Conservation (phyloP, 148 eudicot genomes). For the Chenopodium album region DNA sequence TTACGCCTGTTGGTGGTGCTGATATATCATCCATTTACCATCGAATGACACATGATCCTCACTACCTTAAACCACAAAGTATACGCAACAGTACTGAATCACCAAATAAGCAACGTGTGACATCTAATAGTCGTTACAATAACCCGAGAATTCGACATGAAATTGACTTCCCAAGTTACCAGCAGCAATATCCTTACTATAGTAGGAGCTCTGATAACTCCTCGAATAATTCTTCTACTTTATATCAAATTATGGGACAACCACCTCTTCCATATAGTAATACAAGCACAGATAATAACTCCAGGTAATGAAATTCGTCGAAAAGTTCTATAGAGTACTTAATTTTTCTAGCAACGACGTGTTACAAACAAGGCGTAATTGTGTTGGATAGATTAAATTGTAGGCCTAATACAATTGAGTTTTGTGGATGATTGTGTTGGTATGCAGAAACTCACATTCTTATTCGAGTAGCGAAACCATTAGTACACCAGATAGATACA, state of each 20-base stretch:
- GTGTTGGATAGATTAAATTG: no score
- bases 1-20: not conserved
- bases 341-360: no score
- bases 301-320: conserved; percentile 6
- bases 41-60: not conserved
- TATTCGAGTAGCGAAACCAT: conserved; percentile 21
- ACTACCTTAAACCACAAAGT: not conserved
- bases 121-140: not conserved
- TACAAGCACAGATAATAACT: conserved; percentile 11
- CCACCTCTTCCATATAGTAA: conserved; percentile 12
- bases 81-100: not conserved
- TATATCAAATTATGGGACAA: conserved; percentile 1
- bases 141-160: not conserved
- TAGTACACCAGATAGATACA: conserved; percentile 8
- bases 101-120: no score
- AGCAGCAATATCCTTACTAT: not conserved
- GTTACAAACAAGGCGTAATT: no score
- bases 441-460: not conserved
- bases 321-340: no score
- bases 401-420: no score
- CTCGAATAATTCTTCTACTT: not conserved
- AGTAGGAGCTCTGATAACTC: conserved; percentile 6
- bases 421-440: no score
- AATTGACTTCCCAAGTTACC: not conserved
- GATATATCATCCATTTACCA: not conserved